Conservation (phyloP, 352 stramenopile species). For the Globisporangium nodosum region DNA sequence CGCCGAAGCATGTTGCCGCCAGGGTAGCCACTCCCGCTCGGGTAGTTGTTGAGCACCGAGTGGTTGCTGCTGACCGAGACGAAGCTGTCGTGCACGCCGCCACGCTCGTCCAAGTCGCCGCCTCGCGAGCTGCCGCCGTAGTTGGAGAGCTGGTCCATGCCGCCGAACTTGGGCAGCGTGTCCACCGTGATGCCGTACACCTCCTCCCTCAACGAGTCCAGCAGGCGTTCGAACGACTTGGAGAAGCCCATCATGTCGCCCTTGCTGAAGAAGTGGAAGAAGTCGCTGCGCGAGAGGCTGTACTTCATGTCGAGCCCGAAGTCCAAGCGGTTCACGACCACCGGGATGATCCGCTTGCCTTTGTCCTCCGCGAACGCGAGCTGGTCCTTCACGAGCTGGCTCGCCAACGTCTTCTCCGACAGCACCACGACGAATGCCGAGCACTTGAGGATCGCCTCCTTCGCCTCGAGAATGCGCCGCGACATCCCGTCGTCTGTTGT, state of each 20-base stretch:
- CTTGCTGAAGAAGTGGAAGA: slow-evolving; percentile 79
- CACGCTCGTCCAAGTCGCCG: slow-evolving; percentile 17
- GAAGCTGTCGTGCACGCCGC: slow-evolving; percentile 34
- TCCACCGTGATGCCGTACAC: slow-evolving; percentile 61
- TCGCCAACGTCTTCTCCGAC: slow-evolving; percentile 66
- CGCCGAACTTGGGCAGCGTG: slow-evolving; percentile 17
- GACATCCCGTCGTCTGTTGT: slow-evolving; percentile 50
- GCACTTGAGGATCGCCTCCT: slow-evolving; percentile 81
- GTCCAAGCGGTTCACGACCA: slow-evolving; percentile 62
- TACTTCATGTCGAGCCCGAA: slow-evolving; percentile 77
- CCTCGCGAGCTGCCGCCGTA: slow-evolving; percentile 15
- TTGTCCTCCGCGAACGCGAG: slow-evolving; percentile 83
- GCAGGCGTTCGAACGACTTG: slow-evolving; percentile 44
- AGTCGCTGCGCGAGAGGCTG: slow-evolving; percentile 67
- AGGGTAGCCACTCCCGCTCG: slow-evolving; percentile 4
- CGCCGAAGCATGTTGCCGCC: slow-evolving; percentile 2
- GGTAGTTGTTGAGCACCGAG: slow-evolving; percentile 15
- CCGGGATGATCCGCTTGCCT: slow-evolving; percentile 71
- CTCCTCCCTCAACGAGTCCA: slow-evolving; percentile 56
- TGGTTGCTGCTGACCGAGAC: slow-evolving; percentile 18
- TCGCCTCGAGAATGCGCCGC: slow-evolving; percentile 65
- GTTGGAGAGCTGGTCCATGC: slow-evolving; percentile 18
- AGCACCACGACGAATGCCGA: slow-evolving; percentile 68
- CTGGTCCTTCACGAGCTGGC: slow-evolving; percentile 72
- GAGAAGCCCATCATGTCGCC: slow-evolving; percentile 76